A percentile compares a stretch with the other conserved stretches of the same genome.
These are phyloP conservation scores for Suillus subaureus DNA, from an alignment of 768 basidiomycete genomes.

Conservation along the genomic window DNA sequence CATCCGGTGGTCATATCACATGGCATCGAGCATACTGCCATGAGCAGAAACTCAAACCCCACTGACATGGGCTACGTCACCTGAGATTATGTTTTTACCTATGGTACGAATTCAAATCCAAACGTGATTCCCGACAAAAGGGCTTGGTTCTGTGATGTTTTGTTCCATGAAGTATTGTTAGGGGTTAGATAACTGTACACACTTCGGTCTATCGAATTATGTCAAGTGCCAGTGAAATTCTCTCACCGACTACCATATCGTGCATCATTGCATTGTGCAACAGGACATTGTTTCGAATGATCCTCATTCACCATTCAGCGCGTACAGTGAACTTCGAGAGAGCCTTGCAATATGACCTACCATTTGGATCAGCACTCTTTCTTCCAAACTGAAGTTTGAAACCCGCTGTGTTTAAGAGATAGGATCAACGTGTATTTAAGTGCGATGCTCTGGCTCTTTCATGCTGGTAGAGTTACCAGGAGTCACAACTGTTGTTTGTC, in stretches of 20 bases:
- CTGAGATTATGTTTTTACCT: background rate
- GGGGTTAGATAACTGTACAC: too few relatives aligned
- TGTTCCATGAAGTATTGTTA: too few relatives aligned
- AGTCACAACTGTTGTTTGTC: slow-evolving; percentile 14
- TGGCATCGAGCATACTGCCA: background rate
- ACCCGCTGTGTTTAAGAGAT: background rate
- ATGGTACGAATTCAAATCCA: background rate
- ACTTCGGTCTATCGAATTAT: background rate
- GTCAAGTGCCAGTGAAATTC: background rate
- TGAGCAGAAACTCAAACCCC: background rate
- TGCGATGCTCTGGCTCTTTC: too few relatives aligned
- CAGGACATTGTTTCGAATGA: background rate
- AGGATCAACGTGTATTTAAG: background rate
- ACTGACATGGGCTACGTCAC: background rate
- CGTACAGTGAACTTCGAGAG: background rate
- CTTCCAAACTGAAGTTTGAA: too few relatives aligned
- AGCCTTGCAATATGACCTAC: background rate
- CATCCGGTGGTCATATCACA: background rate
- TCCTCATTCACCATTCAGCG: too few relatives aligned
- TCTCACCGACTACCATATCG: background rate
- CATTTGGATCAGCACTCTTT: background rate
- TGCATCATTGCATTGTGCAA: background rate
- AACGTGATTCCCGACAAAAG: background rate
- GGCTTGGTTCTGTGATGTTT: background rate
- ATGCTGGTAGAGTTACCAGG: too few relatives aligned